Percentiles rank a stretch among this genome's conserved stretches.
phyloP scores from a whole-genome alignment of 805 yeast species.

The Yueomyces sinensis region DNA sequence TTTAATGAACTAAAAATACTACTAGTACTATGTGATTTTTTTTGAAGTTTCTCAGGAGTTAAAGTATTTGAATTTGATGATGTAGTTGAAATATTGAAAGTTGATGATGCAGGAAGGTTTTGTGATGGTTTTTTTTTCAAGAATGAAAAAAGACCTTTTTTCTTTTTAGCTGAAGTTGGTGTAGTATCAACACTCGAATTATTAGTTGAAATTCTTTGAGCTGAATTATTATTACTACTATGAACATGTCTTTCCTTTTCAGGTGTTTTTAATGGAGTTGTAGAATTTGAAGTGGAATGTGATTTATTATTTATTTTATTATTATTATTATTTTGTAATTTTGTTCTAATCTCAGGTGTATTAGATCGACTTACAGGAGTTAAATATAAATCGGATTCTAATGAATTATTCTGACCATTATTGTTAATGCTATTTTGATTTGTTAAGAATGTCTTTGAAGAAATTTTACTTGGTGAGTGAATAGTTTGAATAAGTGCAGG shows the following conservation, averaged over 20 bases:
- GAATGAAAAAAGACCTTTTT: slow-evolving; percentile 20
- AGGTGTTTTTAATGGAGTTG: background rate
- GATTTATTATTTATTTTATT: background rate
- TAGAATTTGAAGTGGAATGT: background rate
- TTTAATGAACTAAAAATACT: slow-evolving; percentile 18
- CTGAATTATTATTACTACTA: no score
- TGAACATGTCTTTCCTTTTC: background rate
- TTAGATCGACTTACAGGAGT: background rate
- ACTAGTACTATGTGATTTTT: slow-evolving; percentile 19
- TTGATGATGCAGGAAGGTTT: slow-evolving; percentile 9
- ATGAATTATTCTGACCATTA: background rate
- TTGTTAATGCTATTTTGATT: background rate
- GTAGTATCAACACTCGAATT: background rate
- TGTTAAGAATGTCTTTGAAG: background rate
- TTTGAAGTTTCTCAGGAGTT: slow-evolving; percentile 11
- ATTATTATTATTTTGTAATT: background rate
- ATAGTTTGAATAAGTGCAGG: background rate
- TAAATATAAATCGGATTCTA: background rate
- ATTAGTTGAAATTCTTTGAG: background rate
- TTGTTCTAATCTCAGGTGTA: background rate
- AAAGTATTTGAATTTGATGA: slow-evolving; percentile 2
- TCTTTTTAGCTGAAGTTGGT: slow-evolving; percentile 6
- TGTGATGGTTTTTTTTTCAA: slow-evolving; percentile 13
- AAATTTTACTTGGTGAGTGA: background rate
- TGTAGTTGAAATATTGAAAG: slow-evolving; percentile 5